Evolutionary conservation across 2,329 filamentous ascomycete species (phyloP).

Genomic region (Claviceps purpurea): DNA sequence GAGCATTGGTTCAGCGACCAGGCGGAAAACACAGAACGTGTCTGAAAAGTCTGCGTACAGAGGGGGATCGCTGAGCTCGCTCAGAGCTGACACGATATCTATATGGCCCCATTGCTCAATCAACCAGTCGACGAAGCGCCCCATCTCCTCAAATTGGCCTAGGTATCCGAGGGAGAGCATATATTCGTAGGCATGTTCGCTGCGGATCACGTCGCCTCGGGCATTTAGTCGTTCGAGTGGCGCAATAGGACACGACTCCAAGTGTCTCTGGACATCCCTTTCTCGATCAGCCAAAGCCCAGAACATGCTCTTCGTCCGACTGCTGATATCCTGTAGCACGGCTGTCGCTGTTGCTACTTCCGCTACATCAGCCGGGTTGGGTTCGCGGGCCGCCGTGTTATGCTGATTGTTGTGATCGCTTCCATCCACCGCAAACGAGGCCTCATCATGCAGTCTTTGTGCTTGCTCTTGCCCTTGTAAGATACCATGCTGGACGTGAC

Average conservation of each 20-base stretch:
- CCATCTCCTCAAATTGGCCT: constrained; percentile 46
- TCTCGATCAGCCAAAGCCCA: constrained; percentile 14
- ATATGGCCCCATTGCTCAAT: constrained; percentile 28
- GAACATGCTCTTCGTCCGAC: constrained; percentile 16
- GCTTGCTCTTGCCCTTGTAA: neutral
- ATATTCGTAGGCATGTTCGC: constrained; percentile 39
- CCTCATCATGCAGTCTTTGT: no score
- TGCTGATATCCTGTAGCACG: constrained; percentile 11
- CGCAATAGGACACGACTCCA: constrained; percentile 12
- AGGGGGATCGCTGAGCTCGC: constrained; percentile 20
- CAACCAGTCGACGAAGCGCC: constrained; percentile 46
- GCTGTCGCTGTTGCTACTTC: neutral
- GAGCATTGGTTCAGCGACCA: constrained; percentile 32
- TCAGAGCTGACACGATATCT: constrained; percentile 22
- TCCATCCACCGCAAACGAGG: no score
- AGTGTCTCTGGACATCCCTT: constrained; percentile 8
- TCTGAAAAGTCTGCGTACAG: constrained; percentile 20
- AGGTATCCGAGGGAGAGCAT: constrained; percentile 49
- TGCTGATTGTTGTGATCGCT: neutral
- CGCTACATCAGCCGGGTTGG: neutral
- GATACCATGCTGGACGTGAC: neutral
- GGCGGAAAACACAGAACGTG: constrained; percentile 33
- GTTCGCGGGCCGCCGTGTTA: no score
- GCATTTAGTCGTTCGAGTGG: constrained; percentile 20
- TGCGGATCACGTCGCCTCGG: constrained; percentile 20